A percentile compares a stretch with the other conserved stretches of the same genome.
phyloP scores from a whole-genome alignment of 2,329 filamentous ascomycete genomes.

The Sclerotinia sclerotiorum region DNA sequence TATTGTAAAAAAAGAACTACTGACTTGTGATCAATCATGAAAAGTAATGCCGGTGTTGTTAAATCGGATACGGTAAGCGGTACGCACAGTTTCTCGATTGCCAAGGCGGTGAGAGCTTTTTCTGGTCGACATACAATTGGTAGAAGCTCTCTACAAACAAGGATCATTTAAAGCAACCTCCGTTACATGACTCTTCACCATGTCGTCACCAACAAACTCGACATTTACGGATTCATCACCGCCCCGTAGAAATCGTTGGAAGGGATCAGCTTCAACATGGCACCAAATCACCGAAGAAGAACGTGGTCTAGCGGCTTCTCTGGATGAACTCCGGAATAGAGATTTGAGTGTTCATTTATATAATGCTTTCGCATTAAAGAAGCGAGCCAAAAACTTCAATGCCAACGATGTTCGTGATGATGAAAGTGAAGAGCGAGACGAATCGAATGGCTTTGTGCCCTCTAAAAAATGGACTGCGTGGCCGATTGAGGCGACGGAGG shows the following conservation, averaged over 20 bases:
- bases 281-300: conserved; percentile 59
- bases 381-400: conserved; percentile 39
- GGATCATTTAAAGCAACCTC: neutral
- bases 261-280: conserved; percentile 69
- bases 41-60: neutral
- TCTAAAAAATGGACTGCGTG: conserved; percentile 77
- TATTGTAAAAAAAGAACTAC: neutral
- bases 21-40: neutral
- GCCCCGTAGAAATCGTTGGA: conserved; percentile 68
- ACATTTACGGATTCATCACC: conserved; percentile 13
- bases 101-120: neutral
- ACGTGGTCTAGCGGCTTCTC: conserved; percentile 59
- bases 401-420: conserved; percentile 29
- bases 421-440: conserved; percentile 36
- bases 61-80: conserved; percentile 18
- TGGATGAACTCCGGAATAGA: conserved; percentile 61
- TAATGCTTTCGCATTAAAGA: conserved; percentile 70
- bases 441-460: conserved; percentile 47
- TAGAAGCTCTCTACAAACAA: neutral
- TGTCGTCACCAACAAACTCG: conserved; percentile 20
- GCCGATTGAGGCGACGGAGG: conserved; percentile 65
- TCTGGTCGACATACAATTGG: neutral
- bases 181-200: conserved; percentile 12
- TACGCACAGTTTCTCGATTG: neutral
- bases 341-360: conserved; percentile 78